phyloP scores from a whole-genome alignment of 768 basidiomycete species.

The Leucosporidium scottii region DNA sequence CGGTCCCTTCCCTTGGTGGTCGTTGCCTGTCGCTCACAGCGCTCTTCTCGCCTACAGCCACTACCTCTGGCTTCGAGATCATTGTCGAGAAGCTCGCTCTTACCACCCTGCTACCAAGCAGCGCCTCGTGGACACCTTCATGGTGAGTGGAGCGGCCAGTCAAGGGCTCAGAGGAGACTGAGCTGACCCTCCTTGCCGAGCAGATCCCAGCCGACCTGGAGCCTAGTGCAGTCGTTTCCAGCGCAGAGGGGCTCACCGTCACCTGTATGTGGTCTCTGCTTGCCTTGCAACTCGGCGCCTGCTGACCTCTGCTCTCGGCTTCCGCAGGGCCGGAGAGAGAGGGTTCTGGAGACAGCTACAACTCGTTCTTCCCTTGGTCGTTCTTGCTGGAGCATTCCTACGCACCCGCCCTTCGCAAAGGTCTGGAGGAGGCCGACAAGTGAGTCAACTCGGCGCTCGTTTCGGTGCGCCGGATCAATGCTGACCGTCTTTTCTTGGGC shows the following conservation, averaged over 20 bases:
- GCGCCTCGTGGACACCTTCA: constrained; percentile 75
- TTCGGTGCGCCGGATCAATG: neutral
- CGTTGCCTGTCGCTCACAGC: neutral
- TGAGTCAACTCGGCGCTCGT: neutral
- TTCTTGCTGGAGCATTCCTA: constrained; percentile 76
- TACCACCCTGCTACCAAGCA: constrained; percentile 86
- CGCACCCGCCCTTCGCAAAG: constrained; percentile 52
- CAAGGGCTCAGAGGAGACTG: neutral
- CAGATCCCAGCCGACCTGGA: constrained; percentile 72
- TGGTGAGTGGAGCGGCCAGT: constrained; percentile 47
- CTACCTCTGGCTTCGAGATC: constrained; percentile 84
- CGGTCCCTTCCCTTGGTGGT: neutral
- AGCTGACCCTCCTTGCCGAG: neutral
- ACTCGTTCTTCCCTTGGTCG: constrained; percentile 78
- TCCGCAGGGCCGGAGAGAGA: constrained; percentile 35
- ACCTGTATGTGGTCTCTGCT: no score
- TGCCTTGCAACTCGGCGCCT: no score
- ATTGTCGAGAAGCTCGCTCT: constrained; percentile 79
- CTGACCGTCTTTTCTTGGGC: neutral
- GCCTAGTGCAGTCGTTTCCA: no score
- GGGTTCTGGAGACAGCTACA: constrained; percentile 49
- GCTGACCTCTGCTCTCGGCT: no score
- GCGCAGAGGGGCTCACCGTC: no score
- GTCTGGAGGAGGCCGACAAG: neutral
- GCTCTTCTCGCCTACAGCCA: constrained; percentile 52